Base-by-base conservation (phyloP, 352 stramenopile genomes). In the Globisporangium cederbergense region DNA sequence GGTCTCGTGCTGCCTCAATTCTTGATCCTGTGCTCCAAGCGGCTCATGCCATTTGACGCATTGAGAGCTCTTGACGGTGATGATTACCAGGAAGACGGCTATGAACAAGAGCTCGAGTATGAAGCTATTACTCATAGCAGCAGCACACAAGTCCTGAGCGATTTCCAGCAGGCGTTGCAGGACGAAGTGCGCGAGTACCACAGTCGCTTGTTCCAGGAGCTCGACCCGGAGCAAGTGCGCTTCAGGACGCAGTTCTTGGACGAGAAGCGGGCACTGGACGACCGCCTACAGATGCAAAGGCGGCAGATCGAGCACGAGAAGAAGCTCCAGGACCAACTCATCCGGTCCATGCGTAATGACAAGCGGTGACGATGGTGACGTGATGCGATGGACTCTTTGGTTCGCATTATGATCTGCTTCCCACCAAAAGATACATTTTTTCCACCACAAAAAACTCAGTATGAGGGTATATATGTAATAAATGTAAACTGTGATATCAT, bases 131-230 rank as follows among this genome's bases (percentile, higher is more conserved):
- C 32, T n/a, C 3, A 43, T 6, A 60, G 54, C 10, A 60, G 54
- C 38, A 60, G 36, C 11, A 38, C 55, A 16, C 13, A 49, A 25
- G 32, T 77, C 0, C 38, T 77, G 14, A 28, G 18, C 5, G 34
- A 72, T 9, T 77, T 76, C 43, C 66, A 79, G 22, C 54, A 65
- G 22, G 58, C 64, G 32, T 49, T 81, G 16, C 54, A 67, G 2
- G 56, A 30, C 32, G 71, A 81, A 70, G 64, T 83, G 5, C 49
- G 58, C n/a, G 73, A 55, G 14, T 78, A 70, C 51, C 76, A 78
- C 51, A 40, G 40, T 11, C 76, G 71, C 22, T 36, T 83, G 14
- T 67, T 75, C 11, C 64, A 67, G 13, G 72, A 84, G 58, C 49
- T 80, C 60, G 70, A 81, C 51, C 69, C 76, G 0, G 66, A 64